Percentiles rank a stretch among this genome's conserved stretches.
Evolutionary conservation across 305 asterid genomes (phyloP).

Genomic region (Plantago coronopus): DNA sequence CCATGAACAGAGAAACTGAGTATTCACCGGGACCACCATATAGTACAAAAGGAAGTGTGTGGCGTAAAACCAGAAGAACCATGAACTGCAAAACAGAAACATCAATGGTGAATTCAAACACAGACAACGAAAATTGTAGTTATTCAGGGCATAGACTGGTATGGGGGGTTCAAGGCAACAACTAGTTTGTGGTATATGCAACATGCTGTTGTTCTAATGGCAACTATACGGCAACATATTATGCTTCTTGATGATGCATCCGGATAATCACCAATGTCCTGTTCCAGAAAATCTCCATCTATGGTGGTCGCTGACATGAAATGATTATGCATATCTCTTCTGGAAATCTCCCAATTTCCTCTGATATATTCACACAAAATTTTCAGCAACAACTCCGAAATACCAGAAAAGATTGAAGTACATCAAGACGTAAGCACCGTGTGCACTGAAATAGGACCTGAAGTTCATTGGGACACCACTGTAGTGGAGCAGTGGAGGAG

Average conservation of each 20-base stretch:
- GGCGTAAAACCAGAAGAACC: constrained; percentile 58
- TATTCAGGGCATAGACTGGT: no score
- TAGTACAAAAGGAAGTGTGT: constrained; percentile 51
- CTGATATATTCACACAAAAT: constrained; percentile 30
- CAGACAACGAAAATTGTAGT: no score
- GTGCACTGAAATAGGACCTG: constrained; percentile 38
- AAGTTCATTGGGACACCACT: constrained; percentile 57
- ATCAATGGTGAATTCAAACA: no score
- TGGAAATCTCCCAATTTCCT: constrained; percentile 68
- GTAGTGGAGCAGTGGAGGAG: constrained; percentile 49
- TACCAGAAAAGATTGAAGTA: neutral
- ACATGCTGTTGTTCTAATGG: constrained; percentile 11
- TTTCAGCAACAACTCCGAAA: neutral
- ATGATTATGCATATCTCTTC: constrained; percentile 45
- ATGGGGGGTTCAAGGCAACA: no score
- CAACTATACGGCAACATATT: constrained; percentile 61
- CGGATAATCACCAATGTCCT: constrained; percentile 37
- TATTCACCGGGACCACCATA: constrained; percentile 43
- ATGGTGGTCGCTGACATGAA: constrained; percentile 39
- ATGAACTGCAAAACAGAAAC: constrained; percentile 40
- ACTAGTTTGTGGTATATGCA: no score
- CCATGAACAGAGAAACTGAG: constrained; percentile 48
- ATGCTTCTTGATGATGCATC: constrained; percentile 47
- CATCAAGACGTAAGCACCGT: neutral
- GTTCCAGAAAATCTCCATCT: constrained; percentile 34